Evolutionary conservation across 2,329 filamentous ascomycete genomes (phyloP).

Genomic region (Fusarium sp.): DNA sequence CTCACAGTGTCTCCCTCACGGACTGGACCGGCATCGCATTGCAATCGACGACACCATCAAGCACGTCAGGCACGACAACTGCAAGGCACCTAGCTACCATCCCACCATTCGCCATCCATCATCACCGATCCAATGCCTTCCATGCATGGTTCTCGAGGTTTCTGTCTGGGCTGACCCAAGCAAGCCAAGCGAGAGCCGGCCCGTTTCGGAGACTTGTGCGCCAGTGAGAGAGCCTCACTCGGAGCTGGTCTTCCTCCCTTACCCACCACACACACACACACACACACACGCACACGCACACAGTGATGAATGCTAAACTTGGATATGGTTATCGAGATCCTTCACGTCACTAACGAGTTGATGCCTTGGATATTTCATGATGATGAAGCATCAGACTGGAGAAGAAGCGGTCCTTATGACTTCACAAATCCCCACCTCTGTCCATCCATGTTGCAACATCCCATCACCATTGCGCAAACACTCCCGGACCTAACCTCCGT

Average conservation of each 20-base stretch:
- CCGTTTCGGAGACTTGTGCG: slow-evolving; percentile 34
- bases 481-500: background rate
- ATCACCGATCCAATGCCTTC: slow-evolving; percentile 7
- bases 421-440: slow-evolving; percentile 40
- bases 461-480: background rate
- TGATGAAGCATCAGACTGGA: slow-evolving; percentile 27
- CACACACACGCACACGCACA: background rate
- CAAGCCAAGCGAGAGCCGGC: slow-evolving; percentile 33
- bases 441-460: background rate
- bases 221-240: slow-evolving; percentile 29
- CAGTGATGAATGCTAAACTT: slow-evolving; percentile 7
- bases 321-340: slow-evolving; percentile 38
- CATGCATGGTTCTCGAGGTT: slow-evolving; percentile 36
- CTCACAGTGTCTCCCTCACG: background rate
- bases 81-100: slow-evolving; percentile 29
- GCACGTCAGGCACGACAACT: slow-evolving; percentile 14
- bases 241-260: slow-evolving; percentile 30
- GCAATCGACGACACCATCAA: slow-evolving; percentile 14
- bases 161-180: slow-evolving; percentile 17
- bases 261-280: background rate
- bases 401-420: slow-evolving; percentile 39
- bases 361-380: slow-evolving; percentile 25
- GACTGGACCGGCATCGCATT: slow-evolving; percentile 15
- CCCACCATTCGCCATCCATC: background rate
- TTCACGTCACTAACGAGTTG: slow-evolving; percentile 24